A percentile compares a stretch with the other conserved stretches of the same genome.
phyloP scores from a whole-genome alignment of 495 filamentous ascomycete genomes.

The Aspergillus diversus region DNA sequence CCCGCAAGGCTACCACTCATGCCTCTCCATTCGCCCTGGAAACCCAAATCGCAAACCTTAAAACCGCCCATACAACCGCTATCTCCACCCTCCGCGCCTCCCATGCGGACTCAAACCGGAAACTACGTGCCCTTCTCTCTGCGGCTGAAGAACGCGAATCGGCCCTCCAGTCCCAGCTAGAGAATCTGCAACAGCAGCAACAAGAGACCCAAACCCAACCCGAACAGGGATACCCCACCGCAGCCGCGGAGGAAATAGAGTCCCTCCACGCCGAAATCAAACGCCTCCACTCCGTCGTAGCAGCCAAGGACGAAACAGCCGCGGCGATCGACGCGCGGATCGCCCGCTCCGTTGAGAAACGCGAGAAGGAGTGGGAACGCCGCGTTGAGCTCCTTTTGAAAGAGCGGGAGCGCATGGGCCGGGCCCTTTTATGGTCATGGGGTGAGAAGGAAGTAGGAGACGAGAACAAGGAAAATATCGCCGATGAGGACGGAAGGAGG shows the following conservation, averaged over 20 bases:
- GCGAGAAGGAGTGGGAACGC: conserved; percentile 56
- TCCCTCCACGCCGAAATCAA: conserved; percentile 39
- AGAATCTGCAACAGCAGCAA: conserved; percentile 30
- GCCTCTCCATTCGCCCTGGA: conserved; percentile 30
- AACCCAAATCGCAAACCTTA: conserved; percentile 43
- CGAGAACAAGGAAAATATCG: conserved; percentile 33
- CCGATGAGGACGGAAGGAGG: conserved; percentile 29
- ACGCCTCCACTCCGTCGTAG: conserved; percentile 40
- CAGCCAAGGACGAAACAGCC: conserved; percentile 46
- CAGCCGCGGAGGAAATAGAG: conserved; percentile 23
- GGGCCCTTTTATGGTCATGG: conserved; percentile 52
- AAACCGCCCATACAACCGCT: conserved; percentile 42
- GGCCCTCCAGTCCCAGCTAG: conserved; percentile 43
- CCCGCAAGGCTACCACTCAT: conserved; percentile 22
- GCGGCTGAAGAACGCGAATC: conserved; percentile 49
- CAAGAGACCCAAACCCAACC: conserved; percentile 22
- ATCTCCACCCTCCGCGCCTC: conserved; percentile 45
- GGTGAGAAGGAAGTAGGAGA: conserved; percentile 50
- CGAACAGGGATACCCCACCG: not conserved
- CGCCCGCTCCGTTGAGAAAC: conserved; percentile 47
- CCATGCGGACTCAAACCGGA: conserved; percentile 47
- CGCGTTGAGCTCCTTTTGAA: conserved; percentile 56
- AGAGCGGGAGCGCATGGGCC: conserved; percentile 59
- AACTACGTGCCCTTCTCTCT: conserved; percentile 43
- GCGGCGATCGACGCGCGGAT: conserved; percentile 47